Conservation (phyloP, 176 grass and related monocot species). For the Elaeis guineensis region DNA sequence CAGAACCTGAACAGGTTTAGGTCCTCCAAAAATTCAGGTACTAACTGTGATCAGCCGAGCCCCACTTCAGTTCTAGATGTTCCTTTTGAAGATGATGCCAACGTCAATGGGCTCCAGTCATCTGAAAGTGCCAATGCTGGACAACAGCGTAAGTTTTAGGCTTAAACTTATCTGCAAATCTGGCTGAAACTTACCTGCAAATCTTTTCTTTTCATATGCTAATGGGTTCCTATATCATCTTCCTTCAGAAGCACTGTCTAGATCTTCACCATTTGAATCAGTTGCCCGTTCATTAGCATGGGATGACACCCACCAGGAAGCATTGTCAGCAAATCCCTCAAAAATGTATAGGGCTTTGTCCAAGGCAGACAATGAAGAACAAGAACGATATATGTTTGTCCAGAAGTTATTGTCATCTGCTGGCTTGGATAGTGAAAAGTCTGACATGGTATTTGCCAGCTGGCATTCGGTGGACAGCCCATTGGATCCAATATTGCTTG, state of each 20-base stretch:
- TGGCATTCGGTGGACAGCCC: constrained; percentile 63
- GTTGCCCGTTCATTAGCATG: constrained; percentile 51
- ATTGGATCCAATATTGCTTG: constrained; percentile 50
- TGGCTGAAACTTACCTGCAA: background rate
- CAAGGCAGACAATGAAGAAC: constrained; percentile 27
- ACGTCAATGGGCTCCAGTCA: constrained; percentile 35
- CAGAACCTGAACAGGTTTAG: constrained; percentile 29
- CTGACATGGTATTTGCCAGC: constrained; percentile 39
- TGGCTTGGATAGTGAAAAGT: constrained; percentile 38
- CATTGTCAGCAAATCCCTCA: constrained; percentile 3
- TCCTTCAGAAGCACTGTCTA: constrained; percentile 31
- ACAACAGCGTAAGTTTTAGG: constrained; percentile 39
- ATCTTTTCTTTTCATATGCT: background rate
- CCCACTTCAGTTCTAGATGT: constrained; percentile 71
- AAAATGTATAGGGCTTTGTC: constrained; percentile 14
- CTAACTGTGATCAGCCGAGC: constrained; percentile 43
- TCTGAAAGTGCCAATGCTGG: constrained; percentile 29
- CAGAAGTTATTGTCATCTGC: constrained; percentile 63
- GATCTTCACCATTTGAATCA: constrained; percentile 34
- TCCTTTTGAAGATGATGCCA: constrained; percentile 51
- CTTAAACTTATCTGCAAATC: too few species aligned
- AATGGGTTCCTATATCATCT: constrained; percentile 1
- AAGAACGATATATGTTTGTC: constrained; percentile 43
- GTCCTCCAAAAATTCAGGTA: constrained; percentile 7
- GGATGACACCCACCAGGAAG: constrained; percentile 37